These are phyloP conservation scores for Eucalyptus curtisii DNA, from an alignment of 345 rosid genomes.

Conservation along the genomic window DNA sequence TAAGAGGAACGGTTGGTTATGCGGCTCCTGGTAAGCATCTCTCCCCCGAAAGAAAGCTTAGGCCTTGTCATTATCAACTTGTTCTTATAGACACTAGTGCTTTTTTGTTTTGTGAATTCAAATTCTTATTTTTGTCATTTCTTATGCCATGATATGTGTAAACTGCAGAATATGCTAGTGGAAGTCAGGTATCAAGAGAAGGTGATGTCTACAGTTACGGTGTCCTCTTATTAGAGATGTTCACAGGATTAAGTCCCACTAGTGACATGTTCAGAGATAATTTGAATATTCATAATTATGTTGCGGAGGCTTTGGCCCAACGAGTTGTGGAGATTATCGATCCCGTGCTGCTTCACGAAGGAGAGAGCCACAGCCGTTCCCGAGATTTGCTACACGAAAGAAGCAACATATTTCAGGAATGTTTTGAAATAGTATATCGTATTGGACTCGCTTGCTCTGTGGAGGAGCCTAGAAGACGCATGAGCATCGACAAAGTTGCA, in stretches of 20 bases:
- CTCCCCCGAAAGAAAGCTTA: neutral
- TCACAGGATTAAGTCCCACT: neutral
- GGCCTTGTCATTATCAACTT: neutral
- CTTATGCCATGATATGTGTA: neutral
- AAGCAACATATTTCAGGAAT: neutral
- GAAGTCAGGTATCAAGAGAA: neutral
- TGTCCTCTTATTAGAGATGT: neutral
- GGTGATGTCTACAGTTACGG: neutral
- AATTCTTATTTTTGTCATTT: neutral
- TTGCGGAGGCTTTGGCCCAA: neutral
- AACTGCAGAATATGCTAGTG: neutral
- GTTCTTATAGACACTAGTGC: neutral
- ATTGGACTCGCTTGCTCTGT: neutral
- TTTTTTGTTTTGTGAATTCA: neutral
- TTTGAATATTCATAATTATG: neutral
- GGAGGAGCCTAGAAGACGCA: neutral
- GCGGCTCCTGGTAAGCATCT: fast-evolving
- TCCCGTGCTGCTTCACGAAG: neutral
- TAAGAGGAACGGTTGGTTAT: neutral
- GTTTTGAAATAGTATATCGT: neutral
- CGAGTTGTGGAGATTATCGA: neutral
- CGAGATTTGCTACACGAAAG: neutral
- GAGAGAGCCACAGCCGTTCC: neutral
- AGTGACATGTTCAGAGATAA: neutral
- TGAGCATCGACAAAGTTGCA: neutral